Evolutionary conservation across 768 basidiomycete genomes (phyloP), one percentile per base, ranked within the genome.

Genomic region (Lentinus tigrinus): DNA sequence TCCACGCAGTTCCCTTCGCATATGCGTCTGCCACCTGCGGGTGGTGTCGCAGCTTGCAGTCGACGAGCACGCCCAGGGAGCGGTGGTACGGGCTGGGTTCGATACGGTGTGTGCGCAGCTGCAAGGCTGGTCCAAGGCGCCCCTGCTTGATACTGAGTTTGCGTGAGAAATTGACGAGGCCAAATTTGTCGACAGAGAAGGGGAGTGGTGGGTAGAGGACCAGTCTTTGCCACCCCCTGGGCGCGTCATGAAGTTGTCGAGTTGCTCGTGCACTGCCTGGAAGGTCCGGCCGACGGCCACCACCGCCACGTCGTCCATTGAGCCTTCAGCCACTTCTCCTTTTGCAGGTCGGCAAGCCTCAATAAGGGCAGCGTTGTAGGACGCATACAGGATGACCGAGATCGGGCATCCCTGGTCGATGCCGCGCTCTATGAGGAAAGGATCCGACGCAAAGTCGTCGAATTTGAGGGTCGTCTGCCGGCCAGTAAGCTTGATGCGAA

Each of bases 281-380:
- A 62, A 61, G 16, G 54, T 59, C 10, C 47, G 21, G 1, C 37
- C 66, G 3, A 40, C 38, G 0, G 56, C 56, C 2, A 58, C 14
- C 16, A 63, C 21, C 0, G 57, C 54, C 3, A 62, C 55, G 34
- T 69, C 58, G 54, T 72, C 65, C 57, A 69, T 47, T 31, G 44
- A 42, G 14, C 63, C 59, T 2, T 43, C 40, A 1, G 64, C 55
- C 11, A 21, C 3, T n/a, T 63, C 56, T 0, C 56, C 67, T 31
- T 62, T 58, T 2, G 54, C 43, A n/a, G 60, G 56, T 0, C 59
- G 44, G 26, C 54, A 60, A 0, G 56, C 21, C 2, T 65, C 48
- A 0, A 71, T 57, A 0, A 73, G 56, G 47, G 64, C 57, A 0
- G 72, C 9, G 50, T 75, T 76, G 61, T 72, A 75, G 16, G 74